Evolutionary conservation across 2,329 filamentous ascomycete genomes (phyloP).

Genomic region (Diplodia scrobiculata): DNA sequence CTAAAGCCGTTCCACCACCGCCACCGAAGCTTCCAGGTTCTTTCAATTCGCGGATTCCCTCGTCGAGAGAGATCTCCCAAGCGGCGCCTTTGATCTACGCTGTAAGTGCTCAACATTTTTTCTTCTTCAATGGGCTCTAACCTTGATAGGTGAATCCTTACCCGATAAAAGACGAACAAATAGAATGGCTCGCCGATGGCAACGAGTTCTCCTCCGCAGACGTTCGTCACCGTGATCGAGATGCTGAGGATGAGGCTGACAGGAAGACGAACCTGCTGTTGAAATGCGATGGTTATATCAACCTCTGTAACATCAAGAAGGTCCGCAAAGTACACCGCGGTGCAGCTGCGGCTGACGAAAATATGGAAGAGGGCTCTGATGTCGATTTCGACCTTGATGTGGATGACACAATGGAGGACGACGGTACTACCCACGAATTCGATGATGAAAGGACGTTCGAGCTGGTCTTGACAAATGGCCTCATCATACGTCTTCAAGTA

Average conservation of each 20-base stretch:
- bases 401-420: constrained; percentile 52
- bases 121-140: background rate
- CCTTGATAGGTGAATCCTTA: constrained; percentile 57
- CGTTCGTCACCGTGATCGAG: constrained; percentile 57
- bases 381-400: constrained; percentile 59
- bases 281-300: constrained; percentile 65
- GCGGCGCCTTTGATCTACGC: constrained; percentile 64
- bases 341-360: constrained; percentile 56
- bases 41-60: constrained; percentile 53
- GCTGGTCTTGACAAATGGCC: constrained; percentile 61
- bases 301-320: constrained; percentile 60
- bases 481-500: constrained; percentile 63
- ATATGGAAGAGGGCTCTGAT: constrained; percentile 56
- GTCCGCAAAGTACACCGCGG: constrained; percentile 59
- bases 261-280: constrained; percentile 61
- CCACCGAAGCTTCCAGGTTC: constrained; percentile 57
- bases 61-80: constrained; percentile 57
- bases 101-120: constrained; percentile 30
- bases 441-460: constrained; percentile 64
- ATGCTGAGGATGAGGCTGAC: constrained; percentile 61
- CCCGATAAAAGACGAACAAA: constrained; percentile 55
- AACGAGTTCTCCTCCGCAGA: constrained; percentile 47
- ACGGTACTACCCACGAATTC: constrained; percentile 57
- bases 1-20: constrained; percentile 59
- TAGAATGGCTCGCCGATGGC: constrained; percentile 59